Evolutionary conservation across 345 rosid genomes (phyloP).

Genomic region (Rhizophora mangle): DNA sequence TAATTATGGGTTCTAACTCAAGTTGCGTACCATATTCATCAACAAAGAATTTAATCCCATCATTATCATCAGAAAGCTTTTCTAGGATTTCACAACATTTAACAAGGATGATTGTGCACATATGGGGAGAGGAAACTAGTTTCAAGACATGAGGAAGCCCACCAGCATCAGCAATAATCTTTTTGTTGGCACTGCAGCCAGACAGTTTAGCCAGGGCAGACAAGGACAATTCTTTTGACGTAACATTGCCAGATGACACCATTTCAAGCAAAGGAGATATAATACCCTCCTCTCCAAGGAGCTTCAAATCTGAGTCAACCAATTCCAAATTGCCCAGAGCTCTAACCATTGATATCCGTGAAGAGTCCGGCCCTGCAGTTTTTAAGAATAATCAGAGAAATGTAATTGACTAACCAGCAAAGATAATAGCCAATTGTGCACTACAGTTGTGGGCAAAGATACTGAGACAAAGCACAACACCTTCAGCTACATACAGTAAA

Average conservation of each 20-base stretch:
- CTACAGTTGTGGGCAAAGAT: neutral
- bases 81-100: constrained; percentile 53
- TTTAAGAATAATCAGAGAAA: constrained; percentile 16
- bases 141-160: constrained; percentile 48
- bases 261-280: constrained; percentile 57
- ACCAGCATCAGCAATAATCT: constrained; percentile 48
- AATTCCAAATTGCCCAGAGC: constrained; percentile 51
- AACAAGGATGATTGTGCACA: constrained; percentile 30
- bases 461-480: neutral
- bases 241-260: constrained; percentile 35
- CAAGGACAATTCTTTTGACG: constrained; percentile 48
- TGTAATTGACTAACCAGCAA: neutral
- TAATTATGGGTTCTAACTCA: constrained; percentile 42
- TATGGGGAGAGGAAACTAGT: constrained; percentile 37
- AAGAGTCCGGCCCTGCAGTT: constrained; percentile 52
- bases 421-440: constrained; percentile 1
- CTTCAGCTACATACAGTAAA: neutral
- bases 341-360: constrained; percentile 41
- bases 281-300: constrained; percentile 55
- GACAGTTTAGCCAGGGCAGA: constrained; percentile 46
- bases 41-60: constrained; percentile 51
- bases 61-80: constrained; percentile 38
- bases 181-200: constrained; percentile 40
- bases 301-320: constrained; percentile 42
- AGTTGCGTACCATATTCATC: constrained; percentile 46